Conservation (phyloP, 2,329 filamentous ascomycete species). For the Aspergillus puulaauensis region DNA sequence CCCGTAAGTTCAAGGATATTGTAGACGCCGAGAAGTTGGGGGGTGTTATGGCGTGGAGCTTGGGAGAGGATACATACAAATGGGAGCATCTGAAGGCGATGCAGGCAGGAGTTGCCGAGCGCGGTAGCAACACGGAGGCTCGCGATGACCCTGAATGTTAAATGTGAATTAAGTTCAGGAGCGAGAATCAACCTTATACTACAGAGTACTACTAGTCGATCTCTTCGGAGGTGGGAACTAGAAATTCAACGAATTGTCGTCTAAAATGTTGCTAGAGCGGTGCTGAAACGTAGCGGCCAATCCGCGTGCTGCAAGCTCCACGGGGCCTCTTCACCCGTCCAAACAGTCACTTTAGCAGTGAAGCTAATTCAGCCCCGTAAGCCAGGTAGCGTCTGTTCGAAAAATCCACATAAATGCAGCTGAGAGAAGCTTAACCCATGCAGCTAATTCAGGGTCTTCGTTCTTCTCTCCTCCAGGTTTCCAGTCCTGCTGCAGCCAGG, state of each 20-base stretch:
- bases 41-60: conserved; percentile 73
- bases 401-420: not conserved
- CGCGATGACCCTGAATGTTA: not conserved
- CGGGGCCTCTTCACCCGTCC: not conserved
- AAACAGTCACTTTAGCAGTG: not conserved
- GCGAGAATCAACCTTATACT: no score
- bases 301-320: not conserved
- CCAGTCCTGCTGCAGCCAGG: not conserved
- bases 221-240: no score
- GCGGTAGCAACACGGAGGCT: not conserved
- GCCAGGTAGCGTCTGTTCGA: no score
- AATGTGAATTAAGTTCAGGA: not conserved
- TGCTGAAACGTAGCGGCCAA: not conserved
- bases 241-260: not conserved
- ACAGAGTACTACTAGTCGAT: no score
- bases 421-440: not conserved
- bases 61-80: conserved; percentile 63
- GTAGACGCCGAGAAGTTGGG: conserved; percentile 59
- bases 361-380: no score
- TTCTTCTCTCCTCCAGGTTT: not conserved
- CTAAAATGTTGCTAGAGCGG: not conserved
- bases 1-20: conserved; percentile 61
- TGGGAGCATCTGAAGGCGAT: conserved; percentile 48
- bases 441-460: not conserved
- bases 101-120: conserved; percentile 29